These are phyloP conservation scores for Fusarium sp. DNA, from an alignment of 2,329 filamentous ascomycete species.

Conservation along the genomic window DNA sequence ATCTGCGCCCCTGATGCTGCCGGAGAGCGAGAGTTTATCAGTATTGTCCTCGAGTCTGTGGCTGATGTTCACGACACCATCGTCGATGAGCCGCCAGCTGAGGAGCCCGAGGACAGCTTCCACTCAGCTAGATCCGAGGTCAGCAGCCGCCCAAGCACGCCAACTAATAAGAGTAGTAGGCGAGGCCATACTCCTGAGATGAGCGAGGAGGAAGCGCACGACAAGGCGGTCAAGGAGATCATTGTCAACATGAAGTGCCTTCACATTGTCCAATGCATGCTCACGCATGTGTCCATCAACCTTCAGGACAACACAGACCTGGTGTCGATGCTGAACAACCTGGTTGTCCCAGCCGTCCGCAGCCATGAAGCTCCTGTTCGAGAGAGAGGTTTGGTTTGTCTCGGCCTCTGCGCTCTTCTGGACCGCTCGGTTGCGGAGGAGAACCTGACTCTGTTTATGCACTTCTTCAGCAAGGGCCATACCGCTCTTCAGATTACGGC, in stretches of 20 bases:
- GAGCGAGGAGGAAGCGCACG: conserved; percentile 73
- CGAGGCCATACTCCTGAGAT: conserved; percentile 56
- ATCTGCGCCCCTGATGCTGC: conserved; percentile 82
- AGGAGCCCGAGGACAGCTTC: conserved; percentile 78
- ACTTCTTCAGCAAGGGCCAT: conserved; percentile 95
- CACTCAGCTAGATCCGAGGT: conserved; percentile 92
- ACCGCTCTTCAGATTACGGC: conserved; percentile 89
- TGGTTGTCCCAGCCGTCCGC: conserved; percentile 94
- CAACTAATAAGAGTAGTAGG: conserved; percentile 60
- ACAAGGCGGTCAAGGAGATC: conserved; percentile 88
- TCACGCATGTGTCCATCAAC: conserved; percentile 89
- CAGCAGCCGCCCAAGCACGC: conserved; percentile 72
- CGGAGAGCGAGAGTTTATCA: conserved; percentile 86
- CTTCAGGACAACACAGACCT: conserved; percentile 90
- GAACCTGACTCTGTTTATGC: conserved; percentile 92
- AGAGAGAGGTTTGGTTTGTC: conserved; percentile 87
- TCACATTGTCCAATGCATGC: conserved; percentile 97
- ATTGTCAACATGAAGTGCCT: conserved; percentile 99
- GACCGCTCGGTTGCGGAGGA: conserved; percentile 92
- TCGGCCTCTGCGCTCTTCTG: conserved; percentile 91
- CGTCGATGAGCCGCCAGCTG: conserved; percentile 72
- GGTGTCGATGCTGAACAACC: conserved; percentile 98
- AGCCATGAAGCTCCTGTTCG: conserved; percentile 93
- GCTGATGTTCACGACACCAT: conserved; percentile 98
- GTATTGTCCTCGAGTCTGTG: conserved; percentile 89